Evolutionary conservation across 2,329 filamentous ascomycete species (phyloP).

Genomic region (Geoglossum cookeanum): DNA sequence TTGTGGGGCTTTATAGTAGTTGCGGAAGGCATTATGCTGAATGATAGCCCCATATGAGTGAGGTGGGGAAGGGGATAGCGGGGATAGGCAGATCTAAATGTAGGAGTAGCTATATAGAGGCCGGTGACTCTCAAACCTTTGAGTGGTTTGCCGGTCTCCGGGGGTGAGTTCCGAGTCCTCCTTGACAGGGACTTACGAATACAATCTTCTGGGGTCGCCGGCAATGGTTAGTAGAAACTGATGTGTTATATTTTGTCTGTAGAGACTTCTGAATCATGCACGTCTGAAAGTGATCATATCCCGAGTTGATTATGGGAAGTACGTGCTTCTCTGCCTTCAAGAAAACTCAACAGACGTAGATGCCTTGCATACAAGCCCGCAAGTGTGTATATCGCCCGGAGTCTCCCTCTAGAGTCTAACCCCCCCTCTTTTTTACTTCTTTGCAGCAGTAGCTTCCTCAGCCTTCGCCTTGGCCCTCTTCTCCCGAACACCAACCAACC

Average conservation of each 20-base stretch:
- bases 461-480: constrained; percentile 84
- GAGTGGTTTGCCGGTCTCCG: too few species aligned
- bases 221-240: too few species aligned
- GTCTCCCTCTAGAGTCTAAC: constrained; percentile 1
- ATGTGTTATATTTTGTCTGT: background rate
- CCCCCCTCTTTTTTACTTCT: constrained; percentile 46
- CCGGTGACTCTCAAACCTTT: too few species aligned
- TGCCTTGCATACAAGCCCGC: background rate
- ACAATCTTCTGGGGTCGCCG: background rate
- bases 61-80: too few species aligned
- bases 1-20: background rate
- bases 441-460: constrained; percentile 56
- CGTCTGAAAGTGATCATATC: background rate
- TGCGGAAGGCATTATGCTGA: too few species aligned
- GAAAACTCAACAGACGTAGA: background rate
- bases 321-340: background rate
- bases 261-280: background rate
- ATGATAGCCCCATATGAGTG: too few species aligned
- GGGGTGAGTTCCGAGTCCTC: too few species aligned
- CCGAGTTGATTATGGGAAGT: background rate
- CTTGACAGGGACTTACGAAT: background rate
- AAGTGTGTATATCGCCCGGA: background rate
- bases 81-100: too few species aligned
- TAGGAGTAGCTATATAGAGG: too few species aligned
- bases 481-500: constrained; percentile 67